Evolutionary conservation across 345 rosid genomes (phyloP).

Genomic region (Trapa incisa): DNA sequence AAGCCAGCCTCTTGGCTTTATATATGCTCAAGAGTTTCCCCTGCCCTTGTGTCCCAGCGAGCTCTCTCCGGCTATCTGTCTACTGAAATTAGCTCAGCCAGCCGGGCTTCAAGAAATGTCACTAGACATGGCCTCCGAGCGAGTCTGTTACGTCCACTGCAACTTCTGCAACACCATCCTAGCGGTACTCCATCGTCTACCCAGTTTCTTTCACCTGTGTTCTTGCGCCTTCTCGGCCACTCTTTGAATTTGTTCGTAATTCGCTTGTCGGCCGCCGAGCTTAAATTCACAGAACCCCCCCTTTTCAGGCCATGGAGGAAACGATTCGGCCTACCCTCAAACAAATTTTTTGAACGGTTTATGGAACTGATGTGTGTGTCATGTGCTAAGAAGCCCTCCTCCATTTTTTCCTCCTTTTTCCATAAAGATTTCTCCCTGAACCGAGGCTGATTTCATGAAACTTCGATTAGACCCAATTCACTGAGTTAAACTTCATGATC

Average conservation of each 20-base stretch:
- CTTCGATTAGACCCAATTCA: not conserved
- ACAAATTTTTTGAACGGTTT: not conserved
- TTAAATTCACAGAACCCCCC: not conserved
- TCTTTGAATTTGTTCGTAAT: not conserved
- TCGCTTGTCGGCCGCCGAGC: not conserved
- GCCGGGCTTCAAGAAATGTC: conserved; percentile 31
- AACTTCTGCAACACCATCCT: conserved; percentile 94
- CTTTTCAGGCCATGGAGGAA: not conserved
- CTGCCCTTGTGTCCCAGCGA: not conserved
- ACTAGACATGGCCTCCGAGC: conserved; percentile 56
- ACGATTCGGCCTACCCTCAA: not conserved
- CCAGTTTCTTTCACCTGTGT: not conserved
- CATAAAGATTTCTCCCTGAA: not conserved
- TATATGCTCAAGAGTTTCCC: not conserved
- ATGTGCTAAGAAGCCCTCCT: not conserved
- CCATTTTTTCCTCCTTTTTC: not conserved
- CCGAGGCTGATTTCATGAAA: not conserved
- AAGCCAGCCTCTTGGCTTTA: not conserved
- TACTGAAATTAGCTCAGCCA: not conserved
- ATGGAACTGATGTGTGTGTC: too few relatives aligned
- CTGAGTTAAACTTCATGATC: not conserved
- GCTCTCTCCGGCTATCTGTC: not conserved
- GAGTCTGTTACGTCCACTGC: conserved; percentile 95
- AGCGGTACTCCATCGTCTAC: conserved; percentile 42
- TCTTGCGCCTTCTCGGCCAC: not conserved